phyloP scores from a whole-genome alignment of 495 filamentous ascomycete genomes.

The Lasiosphaeria hispida region DNA sequence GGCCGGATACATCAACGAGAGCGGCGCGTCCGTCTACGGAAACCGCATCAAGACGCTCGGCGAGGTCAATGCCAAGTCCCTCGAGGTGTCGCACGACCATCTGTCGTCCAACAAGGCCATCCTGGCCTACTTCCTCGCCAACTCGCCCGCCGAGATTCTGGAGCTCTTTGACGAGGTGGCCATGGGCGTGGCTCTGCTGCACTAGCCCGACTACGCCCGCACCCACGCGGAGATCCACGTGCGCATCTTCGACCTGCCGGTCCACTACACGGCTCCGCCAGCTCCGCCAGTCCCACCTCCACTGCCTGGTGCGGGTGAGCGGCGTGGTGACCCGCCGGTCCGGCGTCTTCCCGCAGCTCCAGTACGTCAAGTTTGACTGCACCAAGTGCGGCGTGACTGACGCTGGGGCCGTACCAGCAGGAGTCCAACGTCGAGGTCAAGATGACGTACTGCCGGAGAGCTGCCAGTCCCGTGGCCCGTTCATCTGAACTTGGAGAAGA shows the following conservation, averaged over 20 bases:
- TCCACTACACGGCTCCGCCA: conserved; percentile 94
- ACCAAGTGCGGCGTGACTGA: conserved; percentile 84
- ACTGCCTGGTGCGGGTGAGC: conserved; percentile 90
- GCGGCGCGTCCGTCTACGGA: conserved; percentile 88
- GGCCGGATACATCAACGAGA: conserved; percentile 88
- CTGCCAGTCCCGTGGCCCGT: conserved; percentile 93
- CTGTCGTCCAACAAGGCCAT: conserved; percentile 84
- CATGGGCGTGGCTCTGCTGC: conserved; percentile 88
- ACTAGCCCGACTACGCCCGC: conserved; percentile 96
- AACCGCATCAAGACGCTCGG: conserved; percentile 88
- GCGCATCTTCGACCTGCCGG: conserved; percentile 89
- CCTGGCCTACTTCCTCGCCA: conserved; percentile 93
- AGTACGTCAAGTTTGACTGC: conserved; percentile 97
- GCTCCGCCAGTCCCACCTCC: conserved; percentile 92
- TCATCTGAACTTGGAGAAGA: conserved; percentile 97
- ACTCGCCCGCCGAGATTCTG: conserved; percentile 87
- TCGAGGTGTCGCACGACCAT: conserved; percentile 95
- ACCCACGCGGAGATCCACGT: conserved; percentile 99
- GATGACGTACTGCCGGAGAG: conserved; percentile 95
- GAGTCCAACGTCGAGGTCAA: conserved; percentile 96
- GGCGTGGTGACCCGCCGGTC: conserved; percentile 93
- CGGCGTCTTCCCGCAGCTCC: conserved; percentile 97
- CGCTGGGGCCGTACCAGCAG: conserved; percentile 95
- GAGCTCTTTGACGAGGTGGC: conserved; percentile 97
- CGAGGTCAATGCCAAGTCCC: conserved; percentile 91